These are phyloP conservation scores for Arthrobotrys conoides DNA, from an alignment of 2,329 filamentous ascomycete species.

Conservation along the genomic window DNA sequence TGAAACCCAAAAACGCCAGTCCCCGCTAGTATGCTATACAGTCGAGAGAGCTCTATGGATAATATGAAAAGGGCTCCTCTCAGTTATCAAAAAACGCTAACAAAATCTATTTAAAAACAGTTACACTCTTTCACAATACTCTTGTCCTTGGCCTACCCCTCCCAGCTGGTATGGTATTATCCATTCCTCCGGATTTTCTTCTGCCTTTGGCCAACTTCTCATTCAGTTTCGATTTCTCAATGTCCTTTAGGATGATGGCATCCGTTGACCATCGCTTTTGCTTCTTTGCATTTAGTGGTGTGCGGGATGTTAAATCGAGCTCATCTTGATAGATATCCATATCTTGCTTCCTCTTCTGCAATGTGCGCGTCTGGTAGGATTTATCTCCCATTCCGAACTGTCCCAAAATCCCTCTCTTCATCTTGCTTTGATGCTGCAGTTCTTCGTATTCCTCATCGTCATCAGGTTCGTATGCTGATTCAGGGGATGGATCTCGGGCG, in stretches of 20 bases:
- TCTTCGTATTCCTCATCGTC: slow-evolving; percentile 22
- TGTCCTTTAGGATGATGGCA: slow-evolving; percentile 2
- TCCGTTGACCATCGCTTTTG: not conserved
- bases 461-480: slow-evolving; percentile 44
- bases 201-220: slow-evolving; percentile 2
- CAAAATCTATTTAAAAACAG: not conserved
- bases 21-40: slow-evolving; percentile 21
- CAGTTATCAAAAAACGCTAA: slow-evolving; percentile 1
- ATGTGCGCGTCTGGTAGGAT: not conserved
- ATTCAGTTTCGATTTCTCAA: slow-evolving; percentile 41
- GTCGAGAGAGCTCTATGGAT: slow-evolving; percentile 9
- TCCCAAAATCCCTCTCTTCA: not conserved
- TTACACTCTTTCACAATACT: slow-evolving; percentile 8
- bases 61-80: slow-evolving; percentile 2
- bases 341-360: not conserved
- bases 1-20: slow-evolving; percentile 8
- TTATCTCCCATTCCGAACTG: not conserved
- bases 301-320: slow-evolving; percentile 42
- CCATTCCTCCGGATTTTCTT: slow-evolving; percentile 6
- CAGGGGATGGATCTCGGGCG: not conserved
- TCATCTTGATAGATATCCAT: slow-evolving; percentile 55
- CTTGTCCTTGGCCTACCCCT: slow-evolving; percentile 23
- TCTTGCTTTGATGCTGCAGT: slow-evolving; percentile 20
- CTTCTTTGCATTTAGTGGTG: not conserved
- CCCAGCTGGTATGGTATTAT: not conserved